phyloP scores from a whole-genome alignment of 176 grass and related monocot species.

The Calamus simplicifolius region DNA sequence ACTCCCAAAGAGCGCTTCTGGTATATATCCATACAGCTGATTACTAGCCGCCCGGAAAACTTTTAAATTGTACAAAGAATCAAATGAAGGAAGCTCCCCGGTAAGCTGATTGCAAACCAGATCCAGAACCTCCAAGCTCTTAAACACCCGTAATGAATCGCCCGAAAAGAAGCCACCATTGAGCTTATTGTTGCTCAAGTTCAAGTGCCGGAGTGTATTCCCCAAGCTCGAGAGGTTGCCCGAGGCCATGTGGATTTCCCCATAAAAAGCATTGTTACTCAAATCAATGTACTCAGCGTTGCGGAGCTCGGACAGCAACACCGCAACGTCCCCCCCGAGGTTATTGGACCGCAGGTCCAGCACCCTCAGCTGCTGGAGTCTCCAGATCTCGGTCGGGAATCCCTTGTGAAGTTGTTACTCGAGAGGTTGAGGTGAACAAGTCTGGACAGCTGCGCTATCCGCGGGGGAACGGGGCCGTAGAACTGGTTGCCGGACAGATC shows the following conservation, averaged over 20 bases:
- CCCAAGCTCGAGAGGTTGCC: conserved; percentile 49
- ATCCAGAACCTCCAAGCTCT: conserved; percentile 81
- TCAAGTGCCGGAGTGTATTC: conserved; percentile 86
- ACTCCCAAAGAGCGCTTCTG: conserved; percentile 50
- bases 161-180: conserved; percentile 52
- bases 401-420: conserved; percentile 71
- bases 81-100: conserved; percentile 53
- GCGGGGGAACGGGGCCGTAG: conserved; percentile 75
- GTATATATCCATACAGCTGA: conserved; percentile 59
- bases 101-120: conserved; percentile 63
- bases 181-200: conserved; percentile 78
- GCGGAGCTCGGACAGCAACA: conserved; percentile 53
- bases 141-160: conserved; percentile 59
- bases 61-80: conserved; percentile 63
- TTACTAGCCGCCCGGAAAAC: conserved; percentile 51
- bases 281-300: conserved; percentile 78
- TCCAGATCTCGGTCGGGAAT: conserved; percentile 46
- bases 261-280: conserved; percentile 71
- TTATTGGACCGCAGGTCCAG: conserved; percentile 72
- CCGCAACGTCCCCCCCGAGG: conserved; percentile 66
- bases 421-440: conserved; percentile 91
- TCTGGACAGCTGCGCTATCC: conserved; percentile 61
- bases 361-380: conserved; percentile 74
- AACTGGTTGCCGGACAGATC: conserved; percentile 87
- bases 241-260: conserved; percentile 39